These are phyloP conservation scores for Malassezia yamatoensis DNA, from an alignment of 1,284 basidiomycete species.

Conservation along the genomic window DNA sequence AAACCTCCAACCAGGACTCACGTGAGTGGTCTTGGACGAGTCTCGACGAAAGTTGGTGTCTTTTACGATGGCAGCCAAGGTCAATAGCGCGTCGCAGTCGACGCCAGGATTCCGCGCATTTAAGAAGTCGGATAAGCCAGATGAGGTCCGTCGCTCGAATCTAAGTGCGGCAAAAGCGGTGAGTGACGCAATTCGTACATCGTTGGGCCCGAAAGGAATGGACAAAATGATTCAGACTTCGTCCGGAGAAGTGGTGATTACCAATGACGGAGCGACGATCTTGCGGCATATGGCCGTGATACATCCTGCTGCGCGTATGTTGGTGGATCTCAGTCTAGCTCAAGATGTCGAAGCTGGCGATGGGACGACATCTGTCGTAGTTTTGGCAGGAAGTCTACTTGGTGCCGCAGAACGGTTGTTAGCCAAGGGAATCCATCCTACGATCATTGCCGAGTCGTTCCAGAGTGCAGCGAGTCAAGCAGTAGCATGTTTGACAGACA, in stretches of 20 bases:
- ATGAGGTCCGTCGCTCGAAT: conserved; percentile 46
- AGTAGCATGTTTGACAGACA: conserved; percentile 85
- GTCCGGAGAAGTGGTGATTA: conserved; percentile 92
- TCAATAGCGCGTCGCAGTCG: conserved; percentile 4
- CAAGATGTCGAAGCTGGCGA: conserved; percentile 99
- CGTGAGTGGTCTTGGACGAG: too few species aligned
- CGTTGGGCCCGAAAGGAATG: conserved; percentile 94
- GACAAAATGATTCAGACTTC: conserved; percentile 99
- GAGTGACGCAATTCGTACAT: conserved; percentile 92
- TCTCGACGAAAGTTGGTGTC: too few species aligned
- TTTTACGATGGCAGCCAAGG: neutral
- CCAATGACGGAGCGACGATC: conserved; percentile 98
- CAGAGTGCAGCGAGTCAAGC: conserved; percentile 81
- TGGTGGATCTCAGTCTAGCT: conserved; percentile 87
- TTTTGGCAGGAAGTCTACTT: conserved; percentile 83
- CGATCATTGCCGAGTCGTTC: conserved; percentile 93
- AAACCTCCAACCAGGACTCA: too few species aligned
- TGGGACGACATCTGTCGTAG: conserved; percentile 96
- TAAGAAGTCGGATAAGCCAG: conserved; percentile 48
- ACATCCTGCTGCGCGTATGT: conserved; percentile 96
- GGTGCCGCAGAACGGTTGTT: conserved; percentile 95
- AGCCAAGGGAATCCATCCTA: conserved; percentile 87
- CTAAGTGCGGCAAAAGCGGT: conserved; percentile 60
- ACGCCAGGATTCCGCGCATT: conserved; percentile 28
- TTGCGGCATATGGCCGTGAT: conserved; percentile 92